Percentiles rank a stretch among this genome's conserved stretches.
Evolutionary conservation across 1,284 basidiomycete genomes (phyloP).

Genomic region (Ceratobasidium sp.): DNA sequence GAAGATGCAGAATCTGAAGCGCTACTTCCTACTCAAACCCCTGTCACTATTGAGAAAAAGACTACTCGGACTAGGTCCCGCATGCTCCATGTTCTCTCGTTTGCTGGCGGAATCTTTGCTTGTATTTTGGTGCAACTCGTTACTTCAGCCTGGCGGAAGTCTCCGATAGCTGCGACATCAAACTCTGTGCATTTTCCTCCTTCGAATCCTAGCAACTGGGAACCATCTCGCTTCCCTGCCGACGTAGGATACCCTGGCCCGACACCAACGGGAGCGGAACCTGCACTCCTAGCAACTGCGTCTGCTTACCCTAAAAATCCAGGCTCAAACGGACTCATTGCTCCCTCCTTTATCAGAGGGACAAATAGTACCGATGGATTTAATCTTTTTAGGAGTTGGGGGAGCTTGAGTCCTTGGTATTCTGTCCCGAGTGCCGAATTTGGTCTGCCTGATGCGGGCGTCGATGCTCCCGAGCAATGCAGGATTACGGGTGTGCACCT

Average conservation of each 20-base stretch:
- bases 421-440: slow-evolving; percentile 57
- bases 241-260: slow-evolving; percentile 84
- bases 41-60: neutral
- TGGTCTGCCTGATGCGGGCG: slow-evolving; percentile 58
- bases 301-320: slow-evolving; percentile 81
- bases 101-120: slow-evolving; percentile 32
- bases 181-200: slow-evolving; percentile 71
- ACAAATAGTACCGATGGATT: slow-evolving; percentile 52
- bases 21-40: slow-evolving; percentile 2
- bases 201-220: slow-evolving; percentile 73
- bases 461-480: slow-evolving; percentile 59
- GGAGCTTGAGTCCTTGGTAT: slow-evolving; percentile 60
- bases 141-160: neutral
- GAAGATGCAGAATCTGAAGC: slow-evolving; percentile 29
- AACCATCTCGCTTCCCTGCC: slow-evolving; percentile 78
- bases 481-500: slow-evolving; percentile 59
- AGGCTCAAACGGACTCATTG: slow-evolving; percentile 75
- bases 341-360: slow-evolving; percentile 52
- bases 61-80: slow-evolving; percentile 27
- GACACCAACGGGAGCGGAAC: slow-evolving; percentile 87
- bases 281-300: slow-evolving; percentile 82
- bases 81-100: slow-evolving; percentile 36
- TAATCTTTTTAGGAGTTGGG: slow-evolving; percentile 61
- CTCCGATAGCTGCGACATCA: no score
- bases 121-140: slow-evolving; percentile 16